phyloP scores from a whole-genome alignment of 148 eudicot species.

The Gaultheria prostrata region DNA sequence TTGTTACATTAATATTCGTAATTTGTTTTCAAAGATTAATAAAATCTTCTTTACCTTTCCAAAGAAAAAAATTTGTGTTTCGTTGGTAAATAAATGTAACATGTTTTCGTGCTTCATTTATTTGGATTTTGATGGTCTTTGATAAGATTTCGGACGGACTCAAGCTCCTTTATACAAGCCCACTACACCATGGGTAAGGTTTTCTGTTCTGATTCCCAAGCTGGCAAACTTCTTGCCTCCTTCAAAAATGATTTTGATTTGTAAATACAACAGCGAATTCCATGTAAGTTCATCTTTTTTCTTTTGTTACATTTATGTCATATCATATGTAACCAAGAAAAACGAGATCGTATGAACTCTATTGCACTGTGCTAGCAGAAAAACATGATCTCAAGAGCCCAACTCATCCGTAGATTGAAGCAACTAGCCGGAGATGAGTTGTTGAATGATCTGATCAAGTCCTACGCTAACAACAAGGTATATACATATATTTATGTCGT shows the following conservation, averaged over 20 bases:
- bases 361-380: background rate
- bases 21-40: too few relatives aligned
- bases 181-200: background rate
- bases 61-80: too few relatives aligned
- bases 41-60: too few relatives aligned
- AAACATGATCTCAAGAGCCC: background rate
- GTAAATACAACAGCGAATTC: background rate
- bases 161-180: background rate
- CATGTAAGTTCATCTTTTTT: background rate
- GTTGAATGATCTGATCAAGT: background rate
- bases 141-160: background rate
- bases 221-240: background rate
- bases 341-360: background rate
- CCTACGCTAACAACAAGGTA: background rate
- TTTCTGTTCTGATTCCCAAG: background rate
- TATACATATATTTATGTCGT: background rate
- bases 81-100: background rate
- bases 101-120: background rate
- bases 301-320: background rate
- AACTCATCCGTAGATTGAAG: background rate
- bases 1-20: background rate
- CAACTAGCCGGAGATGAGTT: background rate
- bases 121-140: background rate
- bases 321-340: background rate
- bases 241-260: background rate